These are phyloP conservation scores for Zygosaccharomyces bailii DNA, from an alignment of 805 yeast genomes.

Conservation along the genomic window DNA sequence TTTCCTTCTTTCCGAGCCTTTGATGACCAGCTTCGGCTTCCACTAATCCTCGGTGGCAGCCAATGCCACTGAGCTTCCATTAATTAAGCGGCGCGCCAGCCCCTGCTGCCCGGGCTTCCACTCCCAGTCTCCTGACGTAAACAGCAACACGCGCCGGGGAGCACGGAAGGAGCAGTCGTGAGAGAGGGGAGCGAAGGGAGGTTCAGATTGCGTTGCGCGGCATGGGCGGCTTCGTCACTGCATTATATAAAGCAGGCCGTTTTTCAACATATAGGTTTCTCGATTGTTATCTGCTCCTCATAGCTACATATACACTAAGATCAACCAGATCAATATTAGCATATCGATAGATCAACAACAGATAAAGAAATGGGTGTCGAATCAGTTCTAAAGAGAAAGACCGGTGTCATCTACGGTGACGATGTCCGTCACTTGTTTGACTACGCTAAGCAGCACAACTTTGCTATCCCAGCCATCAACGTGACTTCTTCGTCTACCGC, in stretches of 20 bases:
- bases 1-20: not conserved
- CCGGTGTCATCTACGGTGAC: slow-evolving; percentile 99
- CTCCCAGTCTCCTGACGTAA: slow-evolving; percentile 2
- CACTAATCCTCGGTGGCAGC: not conserved
- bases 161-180: not conserved
- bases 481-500: slow-evolving; percentile 97
- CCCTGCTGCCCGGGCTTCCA: not conserved
- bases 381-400: slow-evolving; percentile 80
- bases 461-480: slow-evolving; percentile 98
- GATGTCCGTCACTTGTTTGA: slow-evolving; percentile 81
- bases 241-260: slow-evolving; percentile 1
- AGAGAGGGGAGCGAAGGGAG: not conserved
- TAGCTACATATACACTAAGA: not conserved
- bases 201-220: not conserved
- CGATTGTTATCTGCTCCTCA: not conserved
- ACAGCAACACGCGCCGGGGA: slow-evolving; percentile 5
- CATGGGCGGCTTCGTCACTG: not conserved
- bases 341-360: not conserved
- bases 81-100: not conserved
- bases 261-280: not conserved
- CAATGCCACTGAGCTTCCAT: not conserved
- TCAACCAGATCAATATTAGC: not conserved
- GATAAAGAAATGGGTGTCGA: slow-evolving; percentile 51
- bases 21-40: not conserved
- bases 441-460: slow-evolving; percentile 89